phyloP scores from a whole-genome alignment of 1,284 basidiomycete genomes.

The Xerocomus nothofagi region DNA sequence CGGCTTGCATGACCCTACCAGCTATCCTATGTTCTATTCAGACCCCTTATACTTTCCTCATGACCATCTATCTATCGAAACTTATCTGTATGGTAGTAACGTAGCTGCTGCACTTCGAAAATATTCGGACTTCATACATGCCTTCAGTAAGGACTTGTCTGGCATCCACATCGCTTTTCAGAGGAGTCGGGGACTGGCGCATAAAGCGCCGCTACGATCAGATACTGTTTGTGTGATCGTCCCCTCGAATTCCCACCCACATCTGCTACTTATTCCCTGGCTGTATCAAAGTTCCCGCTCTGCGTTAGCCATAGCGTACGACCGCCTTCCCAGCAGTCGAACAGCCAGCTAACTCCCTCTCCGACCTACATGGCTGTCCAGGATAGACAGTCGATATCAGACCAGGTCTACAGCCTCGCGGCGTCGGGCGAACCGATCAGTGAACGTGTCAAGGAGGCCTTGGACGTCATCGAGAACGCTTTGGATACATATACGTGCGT shows the following conservation, averaged over 20 bases:
- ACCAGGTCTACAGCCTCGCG: constrained; percentile 62
- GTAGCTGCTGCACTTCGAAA: too few species aligned
- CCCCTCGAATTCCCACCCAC: constrained; percentile 17
- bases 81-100: too few species aligned
- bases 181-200: too few species aligned
- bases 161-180: too few species aligned
- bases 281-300: constrained; percentile 12
- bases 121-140: too few species aligned
- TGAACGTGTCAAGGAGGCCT: constrained; percentile 67
- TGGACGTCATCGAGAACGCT: constrained; percentile 75
- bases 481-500: constrained; percentile 78
- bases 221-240: constrained; percentile 1
- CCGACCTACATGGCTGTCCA: constrained; percentile 26
- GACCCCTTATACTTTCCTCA: too few species aligned
- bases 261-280: constrained; percentile 1
- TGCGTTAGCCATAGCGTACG: neutral
- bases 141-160: too few species aligned
- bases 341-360: neutral
- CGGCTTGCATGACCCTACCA: too few species aligned
- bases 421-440: constrained; percentile 55
- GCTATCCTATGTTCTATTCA: too few species aligned
- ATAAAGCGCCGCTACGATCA: too few species aligned
- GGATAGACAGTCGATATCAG: constrained; percentile 48
- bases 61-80: too few species aligned
- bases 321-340: constrained; percentile 9